Evolutionary conservation across 345 rosid species (phyloP).

Genomic region (Camelina laxa): DNA sequence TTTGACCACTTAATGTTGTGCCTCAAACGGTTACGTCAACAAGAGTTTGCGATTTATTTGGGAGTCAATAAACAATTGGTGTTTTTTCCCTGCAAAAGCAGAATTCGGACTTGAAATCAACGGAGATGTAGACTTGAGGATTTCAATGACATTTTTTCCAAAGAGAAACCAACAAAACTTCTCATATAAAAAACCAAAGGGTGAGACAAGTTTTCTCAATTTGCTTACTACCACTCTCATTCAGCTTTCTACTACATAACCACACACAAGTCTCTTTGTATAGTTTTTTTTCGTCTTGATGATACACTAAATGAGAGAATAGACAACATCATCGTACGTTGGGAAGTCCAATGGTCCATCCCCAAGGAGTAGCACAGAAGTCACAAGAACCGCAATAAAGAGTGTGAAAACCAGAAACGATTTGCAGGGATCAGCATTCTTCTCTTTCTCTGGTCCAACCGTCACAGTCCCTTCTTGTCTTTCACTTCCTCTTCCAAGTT

Average conservation of each 20-base stretch:
- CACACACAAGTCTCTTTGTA: neutral
- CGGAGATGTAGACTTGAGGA: too few relatives aligned
- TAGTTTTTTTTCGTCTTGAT: constrained; percentile 1
- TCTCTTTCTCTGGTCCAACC: constrained; percentile 45
- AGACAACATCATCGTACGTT: constrained; percentile 49
- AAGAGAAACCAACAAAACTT: too few relatives aligned
- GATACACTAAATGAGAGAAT: constrained; percentile 49
- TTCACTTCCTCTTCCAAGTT: constrained; percentile 59
- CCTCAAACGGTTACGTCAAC: too few relatives aligned
- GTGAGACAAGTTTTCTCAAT: too few relatives aligned
- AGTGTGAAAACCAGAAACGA: constrained; percentile 58
- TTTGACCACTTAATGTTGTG: too few relatives aligned
- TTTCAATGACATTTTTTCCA: too few relatives aligned
- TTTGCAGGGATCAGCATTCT: constrained; percentile 60
- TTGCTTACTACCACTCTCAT: neutral
- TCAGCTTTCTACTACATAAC: constrained; percentile 7
- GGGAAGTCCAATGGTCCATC: constrained; percentile 62
- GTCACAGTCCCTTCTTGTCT: constrained; percentile 61
- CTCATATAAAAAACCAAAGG: too few relatives aligned
- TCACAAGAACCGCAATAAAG: constrained; percentile 48
- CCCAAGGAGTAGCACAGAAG: constrained; percentile 52
- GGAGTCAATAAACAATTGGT: too few relatives aligned
- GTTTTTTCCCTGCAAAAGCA: too few relatives aligned
- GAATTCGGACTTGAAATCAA: too few relatives aligned
- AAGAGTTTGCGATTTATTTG: too few relatives aligned